These are phyloP conservation scores for Papilionanthe hybrid DNA, from an alignment of 116 monocot genomes.

Conservation along the genomic window DNA sequence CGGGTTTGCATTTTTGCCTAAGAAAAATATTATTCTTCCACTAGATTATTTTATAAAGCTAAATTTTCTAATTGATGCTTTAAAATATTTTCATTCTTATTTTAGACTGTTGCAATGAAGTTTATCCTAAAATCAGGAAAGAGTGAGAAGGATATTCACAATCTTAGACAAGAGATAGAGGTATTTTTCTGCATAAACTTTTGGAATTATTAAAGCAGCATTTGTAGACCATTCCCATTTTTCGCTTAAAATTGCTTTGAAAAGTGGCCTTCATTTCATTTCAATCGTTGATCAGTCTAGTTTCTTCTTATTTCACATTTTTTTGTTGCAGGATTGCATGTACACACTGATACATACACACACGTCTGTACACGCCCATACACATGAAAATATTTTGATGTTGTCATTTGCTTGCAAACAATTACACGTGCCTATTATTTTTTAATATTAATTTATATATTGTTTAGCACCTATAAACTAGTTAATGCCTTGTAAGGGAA, in stretches of 20 bases:
- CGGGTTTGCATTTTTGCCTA: conserved; percentile 37
- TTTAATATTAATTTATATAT: no score
- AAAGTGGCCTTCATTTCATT: background rate
- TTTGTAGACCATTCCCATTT: background rate
- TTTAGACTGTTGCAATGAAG: conserved; percentile 91
- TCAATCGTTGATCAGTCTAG: background rate
- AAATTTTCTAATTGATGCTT: background rate
- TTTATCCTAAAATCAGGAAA: conserved; percentile 97
- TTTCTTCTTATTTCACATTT: background rate
- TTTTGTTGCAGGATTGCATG: no score
- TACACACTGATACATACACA: no score
- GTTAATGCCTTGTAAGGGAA: no score
- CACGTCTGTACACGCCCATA: no score
- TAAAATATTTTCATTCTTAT: conserved; percentile 7
- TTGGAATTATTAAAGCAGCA: background rate
- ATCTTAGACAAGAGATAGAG: conserved; percentile 94
- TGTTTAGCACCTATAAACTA: no score
- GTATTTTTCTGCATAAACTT: conserved; percentile 19
- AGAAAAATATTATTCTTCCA: background rate
- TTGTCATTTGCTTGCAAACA: no score
- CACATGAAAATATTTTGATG: no score
- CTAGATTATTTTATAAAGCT: background rate
- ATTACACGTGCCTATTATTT: no score
- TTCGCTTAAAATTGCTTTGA: background rate
- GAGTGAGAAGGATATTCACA: conserved; percentile 93